Evolutionary conservation across 148 eudicot species (phyloP), one percentile per base, ranked within the genome.

Genomic region (Rhododendron henanense): DNA sequence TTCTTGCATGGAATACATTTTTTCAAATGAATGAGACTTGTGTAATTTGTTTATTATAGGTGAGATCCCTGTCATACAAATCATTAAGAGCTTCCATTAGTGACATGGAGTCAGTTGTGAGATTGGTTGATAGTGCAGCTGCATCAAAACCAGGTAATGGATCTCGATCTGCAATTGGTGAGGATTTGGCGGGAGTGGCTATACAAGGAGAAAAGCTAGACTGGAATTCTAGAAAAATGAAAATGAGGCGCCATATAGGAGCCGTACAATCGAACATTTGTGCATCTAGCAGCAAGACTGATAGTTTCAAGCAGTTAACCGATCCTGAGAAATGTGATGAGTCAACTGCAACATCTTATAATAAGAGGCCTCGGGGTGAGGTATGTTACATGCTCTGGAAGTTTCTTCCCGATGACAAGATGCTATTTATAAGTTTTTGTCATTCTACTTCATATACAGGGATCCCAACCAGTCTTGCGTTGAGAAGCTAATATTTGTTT

Each of bases 81-180:
- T 61, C 84, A 33, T 85, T 85, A 31, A 21, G 67, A 81, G 71
- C 84, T 85, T 81, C 67, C 51, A 65, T 81, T 50, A 50, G 53
- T 35, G 87, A 85, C 84, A 85, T 85, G 78, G 84, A 80, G 71
- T 85, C 79, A 10, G 79, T 69, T 37, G 67, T 81, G 79, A 81
- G 87, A 65, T 65, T 85, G 84, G 51, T 81, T 50, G 79, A 85
- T 18, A 78, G 81, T 37, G 63, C 83, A 78, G 87, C 75, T 44
- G 87, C 59, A 85, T 80, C 81, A 44, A 37, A 25, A 69, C 41
- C 84, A 67, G 81, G 50, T 79, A 65, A 79, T 85, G 83, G 87
- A 63, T 85, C 82, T 65, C 51, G 39, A 79, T 85, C 74, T 79
- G 63, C 57, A 31, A 44, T 63, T 80, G 79, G 71, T 7, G 79